These are phyloP conservation scores for Lactarius hatsudake DNA, from an alignment of 768 basidiomycete genomes.

Conservation along the genomic window DNA sequence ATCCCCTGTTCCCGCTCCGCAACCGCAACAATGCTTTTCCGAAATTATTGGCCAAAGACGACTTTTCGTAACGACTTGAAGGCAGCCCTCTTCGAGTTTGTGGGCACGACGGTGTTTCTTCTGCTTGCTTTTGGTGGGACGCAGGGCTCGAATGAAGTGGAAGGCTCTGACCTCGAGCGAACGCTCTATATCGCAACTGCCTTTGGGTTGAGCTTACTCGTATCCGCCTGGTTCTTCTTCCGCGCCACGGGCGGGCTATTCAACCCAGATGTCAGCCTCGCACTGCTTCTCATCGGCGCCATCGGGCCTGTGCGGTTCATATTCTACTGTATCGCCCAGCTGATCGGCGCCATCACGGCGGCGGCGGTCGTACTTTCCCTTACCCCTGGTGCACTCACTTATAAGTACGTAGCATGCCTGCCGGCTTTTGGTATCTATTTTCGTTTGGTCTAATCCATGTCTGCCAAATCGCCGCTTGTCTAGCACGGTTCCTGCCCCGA, in stretches of 20 bases:
- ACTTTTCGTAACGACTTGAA: conserved; percentile 37
- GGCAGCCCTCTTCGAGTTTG: conserved; percentile 55
- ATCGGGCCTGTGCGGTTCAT: conserved; percentile 55
- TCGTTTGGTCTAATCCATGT: not conserved
- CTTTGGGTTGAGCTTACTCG: conserved; percentile 61
- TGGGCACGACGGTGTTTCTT: conserved; percentile 61
- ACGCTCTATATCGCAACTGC: conserved; percentile 55
- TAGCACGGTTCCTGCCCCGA: conserved; percentile 48
- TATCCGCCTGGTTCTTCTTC: conserved; percentile 67
- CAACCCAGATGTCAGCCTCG: conserved; percentile 61
- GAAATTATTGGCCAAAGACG: conserved; percentile 33
- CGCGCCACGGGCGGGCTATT: conserved; percentile 62
- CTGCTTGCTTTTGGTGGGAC: conserved; percentile 64
- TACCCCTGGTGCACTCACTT: conserved; percentile 52
- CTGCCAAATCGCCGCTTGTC: not conserved
- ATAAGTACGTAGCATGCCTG: conserved; percentile 43
- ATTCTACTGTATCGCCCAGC: conserved; percentile 59
- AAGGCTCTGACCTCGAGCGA: conserved; percentile 36
- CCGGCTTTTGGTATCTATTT: not conserved
- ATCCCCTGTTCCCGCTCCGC: not conserved
- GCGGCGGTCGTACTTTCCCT: conserved; percentile 53
- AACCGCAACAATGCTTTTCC: not conserved
- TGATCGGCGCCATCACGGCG: conserved; percentile 57
- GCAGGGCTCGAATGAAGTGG: conserved; percentile 50
- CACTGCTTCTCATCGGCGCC: conserved; percentile 55